Evolutionary conservation across 2,329 filamentous ascomycete species (phyloP).

Genomic region (Penicillium crustosum): DNA sequence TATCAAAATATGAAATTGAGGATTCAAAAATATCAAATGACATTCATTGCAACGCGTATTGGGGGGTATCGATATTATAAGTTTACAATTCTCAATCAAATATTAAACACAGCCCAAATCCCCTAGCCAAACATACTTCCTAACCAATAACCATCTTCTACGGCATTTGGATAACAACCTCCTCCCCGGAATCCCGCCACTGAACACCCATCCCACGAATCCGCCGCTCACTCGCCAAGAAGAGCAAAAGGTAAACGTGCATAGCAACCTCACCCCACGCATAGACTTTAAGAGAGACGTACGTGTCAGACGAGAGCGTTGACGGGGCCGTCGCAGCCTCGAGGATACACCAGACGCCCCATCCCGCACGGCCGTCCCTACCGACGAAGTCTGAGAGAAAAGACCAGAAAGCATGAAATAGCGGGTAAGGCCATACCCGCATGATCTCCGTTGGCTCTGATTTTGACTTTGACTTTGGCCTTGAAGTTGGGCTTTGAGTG

Average conservation of each 20-base stretch:
- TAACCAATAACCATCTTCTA: conserved; percentile 7
- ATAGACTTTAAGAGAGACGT: conserved; percentile 51
- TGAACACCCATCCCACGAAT: conserved; percentile 57
- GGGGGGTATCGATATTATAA: neutral
- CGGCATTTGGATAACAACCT: conserved; percentile 55
- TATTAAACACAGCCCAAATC: neutral
- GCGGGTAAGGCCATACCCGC: conserved; percentile 31
- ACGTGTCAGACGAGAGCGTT: neutral
- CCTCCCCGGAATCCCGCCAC: conserved; percentile 67
- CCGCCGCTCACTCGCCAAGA: conserved; percentile 66
- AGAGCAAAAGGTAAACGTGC: conserved; percentile 74
- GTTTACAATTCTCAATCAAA: neutral
- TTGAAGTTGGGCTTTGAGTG: neutral
- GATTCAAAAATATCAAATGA: conserved; percentile 1
- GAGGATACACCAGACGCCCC: conserved; percentile 47
- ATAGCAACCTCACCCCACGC: conserved; percentile 74
- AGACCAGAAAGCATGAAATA: conserved; percentile 45
- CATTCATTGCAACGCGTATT: neutral
- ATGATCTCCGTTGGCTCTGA: conserved; percentile 36
- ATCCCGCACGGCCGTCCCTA: conserved; percentile 43
- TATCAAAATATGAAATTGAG: conserved; percentile 12
- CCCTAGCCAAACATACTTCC: neutral
- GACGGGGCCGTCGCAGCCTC: conserved; percentile 16
- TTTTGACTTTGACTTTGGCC: neutral
- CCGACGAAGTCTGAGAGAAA: conserved; percentile 41